Conservation (phyloP, 108 stramenopile genomes). For the Epipyxis sp. region DNA sequence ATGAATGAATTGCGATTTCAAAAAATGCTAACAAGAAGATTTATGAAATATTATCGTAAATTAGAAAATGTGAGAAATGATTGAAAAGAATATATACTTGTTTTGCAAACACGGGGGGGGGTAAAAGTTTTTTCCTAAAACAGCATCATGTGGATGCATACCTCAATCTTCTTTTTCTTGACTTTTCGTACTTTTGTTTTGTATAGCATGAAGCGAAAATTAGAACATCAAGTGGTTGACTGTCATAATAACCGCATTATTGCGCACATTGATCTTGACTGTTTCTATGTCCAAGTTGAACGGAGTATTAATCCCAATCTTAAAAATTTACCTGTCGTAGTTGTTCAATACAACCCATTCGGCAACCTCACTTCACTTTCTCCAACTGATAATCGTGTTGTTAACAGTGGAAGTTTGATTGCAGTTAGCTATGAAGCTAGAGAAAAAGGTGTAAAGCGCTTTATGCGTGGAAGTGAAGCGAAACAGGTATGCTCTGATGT, state of each 20-base stretch:
- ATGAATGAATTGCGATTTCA: too few relatives aligned
- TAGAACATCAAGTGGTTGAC: too few relatives aligned
- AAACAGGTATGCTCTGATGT: constrained; percentile 45
- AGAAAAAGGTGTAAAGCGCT: constrained; percentile 48
- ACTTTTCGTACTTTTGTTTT: too few relatives aligned
- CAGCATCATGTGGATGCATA: too few relatives aligned
- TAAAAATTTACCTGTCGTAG: constrained; percentile 37
- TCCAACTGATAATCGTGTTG: constrained; percentile 16
- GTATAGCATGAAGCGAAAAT: too few relatives aligned
- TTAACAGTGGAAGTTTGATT: constrained; percentile 45
- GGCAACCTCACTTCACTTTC: background rate
- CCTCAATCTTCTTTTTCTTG: too few relatives aligned
- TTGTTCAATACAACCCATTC: constrained; percentile 40
- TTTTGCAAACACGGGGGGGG: too few relatives aligned
- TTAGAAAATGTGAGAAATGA: too few relatives aligned
- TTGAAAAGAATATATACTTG: too few relatives aligned
- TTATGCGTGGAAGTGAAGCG: constrained; percentile 49
- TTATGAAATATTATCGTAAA: too few relatives aligned
- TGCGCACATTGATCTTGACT: constrained; percentile 51
- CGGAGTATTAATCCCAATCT: constrained; percentile 38
- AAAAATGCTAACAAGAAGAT: too few relatives aligned
- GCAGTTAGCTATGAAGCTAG: constrained; percentile 59
- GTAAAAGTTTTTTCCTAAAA: too few relatives aligned
- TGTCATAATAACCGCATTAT: constrained; percentile 39
- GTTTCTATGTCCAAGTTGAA: constrained; percentile 51